A percentile compares a stretch with the other conserved stretches of the same genome.
Evolutionary conservation across 108 stramenopile species (phyloP).

Genomic region (Pseudonitzschia delicatissima): DNA sequence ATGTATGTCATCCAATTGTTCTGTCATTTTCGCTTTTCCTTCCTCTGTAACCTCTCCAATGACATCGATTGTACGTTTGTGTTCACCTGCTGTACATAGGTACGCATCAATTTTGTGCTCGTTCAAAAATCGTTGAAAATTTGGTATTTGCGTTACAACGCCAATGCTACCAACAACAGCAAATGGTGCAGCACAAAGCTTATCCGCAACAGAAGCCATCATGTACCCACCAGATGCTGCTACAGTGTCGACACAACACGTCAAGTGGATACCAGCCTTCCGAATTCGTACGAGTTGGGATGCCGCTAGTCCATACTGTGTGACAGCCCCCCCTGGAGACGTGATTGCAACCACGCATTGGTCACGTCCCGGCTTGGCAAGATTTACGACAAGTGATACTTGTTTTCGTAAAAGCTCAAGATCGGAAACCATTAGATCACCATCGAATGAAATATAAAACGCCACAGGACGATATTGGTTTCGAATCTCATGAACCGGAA

Average conservation of each 20-base stretch:
- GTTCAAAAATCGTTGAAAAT: slow-evolving; percentile 65
- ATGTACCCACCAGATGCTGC: slow-evolving; percentile 79
- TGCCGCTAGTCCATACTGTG: slow-evolving; percentile 73
- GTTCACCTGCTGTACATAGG: slow-evolving; percentile 67
- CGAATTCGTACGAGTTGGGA: slow-evolving; percentile 59
- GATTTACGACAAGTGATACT: slow-evolving; percentile 12
- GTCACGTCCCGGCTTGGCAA: slow-evolving; percentile 4
- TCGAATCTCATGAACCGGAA: slow-evolving; percentile 6
- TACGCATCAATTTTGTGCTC: slow-evolving; percentile 58
- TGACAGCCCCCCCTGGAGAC: slow-evolving; percentile 62
- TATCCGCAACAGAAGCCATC: slow-evolving; percentile 74
- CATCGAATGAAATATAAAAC: slow-evolving; percentile 11
- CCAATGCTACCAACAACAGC: slow-evolving; percentile 75
- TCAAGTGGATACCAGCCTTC: slow-evolving; percentile 60
- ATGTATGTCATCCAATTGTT: slow-evolving; percentile 69
- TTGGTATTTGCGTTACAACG: slow-evolving; percentile 68
- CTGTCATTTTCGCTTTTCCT: slow-evolving; percentile 58
- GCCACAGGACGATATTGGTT: slow-evolving; percentile 6
- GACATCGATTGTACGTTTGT: slow-evolving; percentile 74
- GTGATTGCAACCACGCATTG: not conserved
- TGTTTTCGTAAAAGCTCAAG: slow-evolving; percentile 15
- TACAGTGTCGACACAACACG: slow-evolving; percentile 63
- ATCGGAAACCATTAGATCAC: slow-evolving; percentile 11
- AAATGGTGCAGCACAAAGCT: slow-evolving; percentile 76
- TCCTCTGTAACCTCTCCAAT: slow-evolving; percentile 79